Base-by-base conservation (phyloP, 2,329 filamentous ascomycete species). In the Claviceps fusiformis region DNA sequence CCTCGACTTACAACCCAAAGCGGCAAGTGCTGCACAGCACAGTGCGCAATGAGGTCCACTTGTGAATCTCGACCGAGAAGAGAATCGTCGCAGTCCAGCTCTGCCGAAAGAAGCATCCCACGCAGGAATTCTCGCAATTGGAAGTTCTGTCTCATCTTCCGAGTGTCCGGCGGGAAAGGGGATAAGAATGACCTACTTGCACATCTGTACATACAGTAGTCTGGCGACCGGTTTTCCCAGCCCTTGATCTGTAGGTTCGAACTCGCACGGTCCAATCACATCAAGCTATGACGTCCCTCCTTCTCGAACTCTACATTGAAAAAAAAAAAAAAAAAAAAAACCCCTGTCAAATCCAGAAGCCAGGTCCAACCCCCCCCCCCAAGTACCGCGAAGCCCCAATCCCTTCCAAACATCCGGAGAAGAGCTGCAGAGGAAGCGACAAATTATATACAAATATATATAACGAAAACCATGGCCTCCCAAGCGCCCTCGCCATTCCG, bases 401-500 rank as follows among this genome's bases (percentile, higher is more conserved):
- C 6, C 15, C 45, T 3, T 8, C 9, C 24, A 17, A 31, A 31
- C 5, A 29, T 29, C 13, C 27, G 13, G 13, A 49, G 27, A n/a
- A 48, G 46, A 33, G 17, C 29, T 6, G 13, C 3, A 31, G 24
- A 48, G 9, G 27, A 35, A 35, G 29, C 31, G 4, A 27, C 8
- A 45, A 19, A 52, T 33, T 33, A 33, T 8, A 33, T 33, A 33
- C 1, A 33, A 33, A 33, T 8, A 33, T 33, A 33, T 5, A 33
- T 33, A 33, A 33, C 31, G 19, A 19, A 15, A n/a, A 43, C 54
- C 56, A 70, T 70, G 68, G 63, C 67, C 19, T 62, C 66, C 29
- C 62, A 61, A 59, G 53, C 63, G 52, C 55, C 61, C 17, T 54
- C 57, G 2, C 49, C 50, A n/a, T 45, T 56, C 27, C 61, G 57